Evolutionary conservation across 768 basidiomycete species (phyloP).

Genomic region (Wakefieldia striispora): DNA sequence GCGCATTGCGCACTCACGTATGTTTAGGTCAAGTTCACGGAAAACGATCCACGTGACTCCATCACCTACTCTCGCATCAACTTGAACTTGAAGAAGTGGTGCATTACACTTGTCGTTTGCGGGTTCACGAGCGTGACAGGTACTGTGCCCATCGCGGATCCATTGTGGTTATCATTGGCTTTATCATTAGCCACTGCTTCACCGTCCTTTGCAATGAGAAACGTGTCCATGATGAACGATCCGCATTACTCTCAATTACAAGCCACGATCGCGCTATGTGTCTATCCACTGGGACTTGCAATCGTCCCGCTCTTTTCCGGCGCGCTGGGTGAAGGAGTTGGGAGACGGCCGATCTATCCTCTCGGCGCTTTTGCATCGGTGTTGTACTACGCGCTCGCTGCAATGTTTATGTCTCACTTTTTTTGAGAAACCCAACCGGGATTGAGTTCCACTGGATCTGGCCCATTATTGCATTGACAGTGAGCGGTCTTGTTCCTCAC

Average conservation of each 20-base stretch:
- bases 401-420: slow-evolving; percentile 17
- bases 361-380: slow-evolving; percentile 44
- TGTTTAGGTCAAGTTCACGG: slow-evolving; percentile 36
- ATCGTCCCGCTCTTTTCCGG: slow-evolving; percentile 62
- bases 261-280: slow-evolving; percentile 46
- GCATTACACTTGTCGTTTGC: slow-evolving; percentile 31
- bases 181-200: slow-evolving; percentile 45
- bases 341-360: slow-evolving; percentile 58
- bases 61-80: slow-evolving; percentile 32
- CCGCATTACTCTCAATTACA: slow-evolving; percentile 43
- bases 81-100: too few species aligned
- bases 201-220: slow-evolving; percentile 45
- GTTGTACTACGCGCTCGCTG: slow-evolving; percentile 40
- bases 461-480: slow-evolving; percentile 20
- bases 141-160: background rate
- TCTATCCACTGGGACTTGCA: slow-evolving; percentile 61
- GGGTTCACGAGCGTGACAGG: slow-evolving; percentile 30
- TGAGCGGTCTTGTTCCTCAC: background rate
- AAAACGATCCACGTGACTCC: slow-evolving; percentile 39
- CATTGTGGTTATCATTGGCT: background rate
- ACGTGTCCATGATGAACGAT: slow-evolving; percentile 47
- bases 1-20: background rate
- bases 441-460: slow-evolving; percentile 55
- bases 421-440: background rate
- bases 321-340: slow-evolving; percentile 70